Evolutionary conservation across 352 stramenopile genomes (phyloP).

Genomic region (Pythium dissotocum): DNA sequence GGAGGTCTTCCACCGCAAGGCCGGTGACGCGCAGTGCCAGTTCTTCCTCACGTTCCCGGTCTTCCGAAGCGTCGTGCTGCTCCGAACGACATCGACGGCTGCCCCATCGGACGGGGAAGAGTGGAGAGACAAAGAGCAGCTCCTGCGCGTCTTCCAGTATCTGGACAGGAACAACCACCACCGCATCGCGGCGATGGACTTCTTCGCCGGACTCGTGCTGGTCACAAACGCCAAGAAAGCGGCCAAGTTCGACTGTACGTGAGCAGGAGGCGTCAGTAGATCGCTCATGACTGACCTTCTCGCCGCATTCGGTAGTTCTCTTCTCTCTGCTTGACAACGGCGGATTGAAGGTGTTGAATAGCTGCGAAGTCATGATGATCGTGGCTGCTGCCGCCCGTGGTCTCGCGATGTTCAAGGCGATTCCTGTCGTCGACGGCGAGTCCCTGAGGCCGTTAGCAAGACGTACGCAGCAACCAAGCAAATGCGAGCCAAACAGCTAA

Average conservation of each 20-base stretch:
- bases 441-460: constrained; percentile 35
- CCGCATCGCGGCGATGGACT: constrained; percentile 50
- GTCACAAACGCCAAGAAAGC: constrained; percentile 65
- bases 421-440: constrained; percentile 25
- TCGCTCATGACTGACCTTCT: not conserved
- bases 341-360: constrained; percentile 54
- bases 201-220: constrained; percentile 62
- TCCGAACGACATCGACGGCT: not conserved
- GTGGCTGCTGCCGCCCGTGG: constrained; percentile 45
- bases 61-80: constrained; percentile 47
- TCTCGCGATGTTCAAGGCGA: constrained; percentile 54
- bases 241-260: constrained; percentile 63
- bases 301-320: constrained; percentile 40
- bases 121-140: constrained; percentile 36
- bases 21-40: constrained; percentile 35
- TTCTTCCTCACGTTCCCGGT: constrained; percentile 56
- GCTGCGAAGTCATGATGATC: constrained; percentile 63
- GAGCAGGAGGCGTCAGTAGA: not conserved
- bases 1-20: constrained; percentile 40
- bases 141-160: constrained; percentile 46
- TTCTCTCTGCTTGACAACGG: constrained; percentile 65
- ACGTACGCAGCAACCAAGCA: constrained; percentile 29
- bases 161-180: constrained; percentile 33
- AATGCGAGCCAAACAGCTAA: not conserved
- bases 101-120: not conserved